A percentile compares a stretch with the other conserved stretches of the same genome.
Evolutionary conservation across 2,329 filamentous ascomycete species (phyloP).

Genomic region (Fusarium kyushuense): DNA sequence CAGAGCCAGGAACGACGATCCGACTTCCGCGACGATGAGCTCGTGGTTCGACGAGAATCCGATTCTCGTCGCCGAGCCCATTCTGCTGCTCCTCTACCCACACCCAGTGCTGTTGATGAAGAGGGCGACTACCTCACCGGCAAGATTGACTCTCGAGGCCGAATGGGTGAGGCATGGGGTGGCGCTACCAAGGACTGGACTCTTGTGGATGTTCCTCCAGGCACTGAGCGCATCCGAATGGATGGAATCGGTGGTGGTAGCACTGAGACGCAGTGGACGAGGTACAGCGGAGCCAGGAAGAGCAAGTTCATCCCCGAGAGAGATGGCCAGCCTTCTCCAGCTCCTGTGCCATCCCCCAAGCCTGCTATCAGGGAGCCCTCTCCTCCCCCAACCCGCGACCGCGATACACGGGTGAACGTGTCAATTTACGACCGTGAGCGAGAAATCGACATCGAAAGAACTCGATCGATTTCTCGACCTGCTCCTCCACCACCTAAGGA

Average conservation of each 20-base stretch:
- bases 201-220: conserved; percentile 86
- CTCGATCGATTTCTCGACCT: conserved; percentile 62
- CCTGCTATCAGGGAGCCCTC: conserved; percentile 46
- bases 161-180: conserved; percentile 78
- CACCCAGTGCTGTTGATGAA: conserved; percentile 59
- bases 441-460: conserved; percentile 67
- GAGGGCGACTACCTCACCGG: conserved; percentile 73
- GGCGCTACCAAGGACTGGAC: conserved; percentile 82
- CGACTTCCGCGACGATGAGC: conserved; percentile 71
- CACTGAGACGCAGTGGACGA: conserved; percentile 82
- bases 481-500: conserved; percentile 63
- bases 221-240: conserved; percentile 84
- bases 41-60: conserved; percentile 71
- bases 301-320: conserved; percentile 80
- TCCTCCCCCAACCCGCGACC: conserved; percentile 50
- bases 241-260: conserved; percentile 80
- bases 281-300: conserved; percentile 81
- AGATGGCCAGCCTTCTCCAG: conserved; percentile 58
- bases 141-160: conserved; percentile 70
- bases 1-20: conserved; percentile 56
- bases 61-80: conserved; percentile 64
- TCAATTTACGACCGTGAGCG: conserved; percentile 61
- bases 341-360: conserved; percentile 36
- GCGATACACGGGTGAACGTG: conserved; percentile 55
- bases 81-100: conserved; percentile 61